Base-by-base conservation (phyloP, 108 stramenopile species). In the Cylindrotheca closterium region DNA sequence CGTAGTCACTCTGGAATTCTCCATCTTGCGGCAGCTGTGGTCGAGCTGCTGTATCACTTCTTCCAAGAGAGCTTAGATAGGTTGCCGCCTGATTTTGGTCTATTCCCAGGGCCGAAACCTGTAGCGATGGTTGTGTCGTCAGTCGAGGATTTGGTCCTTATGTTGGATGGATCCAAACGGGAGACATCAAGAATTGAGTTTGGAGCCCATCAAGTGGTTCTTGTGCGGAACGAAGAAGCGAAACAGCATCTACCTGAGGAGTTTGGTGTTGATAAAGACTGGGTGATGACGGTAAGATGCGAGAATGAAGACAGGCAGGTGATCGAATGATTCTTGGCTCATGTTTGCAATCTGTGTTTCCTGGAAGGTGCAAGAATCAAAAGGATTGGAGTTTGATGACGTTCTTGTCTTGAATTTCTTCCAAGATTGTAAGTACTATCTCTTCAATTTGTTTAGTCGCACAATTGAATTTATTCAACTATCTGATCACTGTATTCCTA, bases 171-270 rank as follows among this genome's bases (percentile, higher is more conserved):
- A 18, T 70, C 76, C 5, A 77, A 73, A 50, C 47, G 76, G 0
- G 65, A 72, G 51, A 78, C 77, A 1, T 49, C 58, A 0, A 42
- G 76, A 19, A 77, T 77, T 56, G 76, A 77, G 64, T 77, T 77
- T 61, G 76, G 76, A 28, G 76, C 76, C 21, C 76, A 77, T 33
- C 76, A 77, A 56, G 76, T 77, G 53, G 76, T 77, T 25, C 71
- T 77, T 56, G 76, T 77, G 8, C 45, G 76, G 4, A 58, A 63
- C 30, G 76, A 77, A 19, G 71, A 77, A 52, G 76, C 76, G 18
- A 77, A 77, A 45, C 42, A 67, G 30, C 34, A 22, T 28, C 49
- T 77, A 27, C 76, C 76, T 5, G 76, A 77, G 3, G 70, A 77
- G 58, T 77, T 77, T 25, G 37, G 37, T 10, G 37, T 42, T 15